Conservation (phyloP, 225 moss, liverwort and hornwort species). For the Climacium dendroides region DNA sequence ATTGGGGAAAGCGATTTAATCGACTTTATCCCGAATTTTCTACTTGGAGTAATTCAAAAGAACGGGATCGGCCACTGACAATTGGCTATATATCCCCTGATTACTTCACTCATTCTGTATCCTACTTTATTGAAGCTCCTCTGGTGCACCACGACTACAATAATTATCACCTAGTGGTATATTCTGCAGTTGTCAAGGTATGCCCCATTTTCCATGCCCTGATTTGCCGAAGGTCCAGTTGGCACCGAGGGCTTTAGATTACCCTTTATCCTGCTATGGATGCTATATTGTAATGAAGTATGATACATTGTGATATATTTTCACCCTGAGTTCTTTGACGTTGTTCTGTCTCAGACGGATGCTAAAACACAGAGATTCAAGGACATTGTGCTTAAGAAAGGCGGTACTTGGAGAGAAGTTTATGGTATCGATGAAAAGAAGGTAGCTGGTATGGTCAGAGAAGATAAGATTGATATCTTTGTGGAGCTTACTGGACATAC, state of each 20-base stretch:
- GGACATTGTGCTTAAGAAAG: slow-evolving; percentile 82
- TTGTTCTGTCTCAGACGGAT: slow-evolving; percentile 56
- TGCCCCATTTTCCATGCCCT: not conserved
- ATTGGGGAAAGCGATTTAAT: slow-evolving; percentile 91
- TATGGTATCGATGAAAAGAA: slow-evolving; percentile 97
- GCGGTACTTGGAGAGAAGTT: slow-evolving; percentile 90
- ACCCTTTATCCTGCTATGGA: not conserved
- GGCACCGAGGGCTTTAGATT: not conserved
- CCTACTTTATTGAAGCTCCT: slow-evolving; percentile 98
- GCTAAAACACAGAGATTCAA: slow-evolving; percentile 90
- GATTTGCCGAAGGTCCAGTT: not conserved
- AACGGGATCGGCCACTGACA: slow-evolving; percentile 66
- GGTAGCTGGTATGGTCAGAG: slow-evolving; percentile 68
- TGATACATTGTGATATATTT: not conserved
- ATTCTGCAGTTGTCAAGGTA: slow-evolving; percentile 97
- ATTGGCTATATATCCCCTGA: slow-evolving; percentile 98
- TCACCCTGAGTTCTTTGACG: not conserved
- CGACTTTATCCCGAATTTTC: slow-evolving; percentile 73
- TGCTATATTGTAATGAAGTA: not conserved
- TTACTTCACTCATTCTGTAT: slow-evolving; percentile 98
- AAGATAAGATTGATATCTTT: slow-evolving; percentile 91
- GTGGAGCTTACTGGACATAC: slow-evolving; percentile 98
- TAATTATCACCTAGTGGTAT: slow-evolving; percentile 71
- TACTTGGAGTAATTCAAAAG: slow-evolving; percentile 68
- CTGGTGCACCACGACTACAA: slow-evolving; percentile 85